Evolutionary conservation across 345 rosid species (phyloP).

Genomic region (Eucalyptus leucophloia): DNA sequence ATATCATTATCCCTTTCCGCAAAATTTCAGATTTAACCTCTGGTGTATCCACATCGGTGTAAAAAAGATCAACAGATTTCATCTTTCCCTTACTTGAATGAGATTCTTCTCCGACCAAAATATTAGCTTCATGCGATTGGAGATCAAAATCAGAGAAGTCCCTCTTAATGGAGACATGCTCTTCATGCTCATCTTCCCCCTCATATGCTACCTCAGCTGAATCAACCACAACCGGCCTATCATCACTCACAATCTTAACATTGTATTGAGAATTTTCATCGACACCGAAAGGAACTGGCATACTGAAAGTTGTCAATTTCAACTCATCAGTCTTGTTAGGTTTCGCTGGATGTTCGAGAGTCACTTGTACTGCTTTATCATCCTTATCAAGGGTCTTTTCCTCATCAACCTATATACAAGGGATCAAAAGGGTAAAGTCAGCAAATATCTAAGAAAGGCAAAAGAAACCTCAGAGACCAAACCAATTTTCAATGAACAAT

Average conservation of each 20-base stretch:
- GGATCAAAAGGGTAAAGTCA: neutral
- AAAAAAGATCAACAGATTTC: neutral
- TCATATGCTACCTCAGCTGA: constrained; percentile 43
- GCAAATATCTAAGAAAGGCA: neutral
- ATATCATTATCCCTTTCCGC: constrained; percentile 3
- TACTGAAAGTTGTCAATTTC: constrained; percentile 16
- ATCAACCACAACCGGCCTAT: constrained; percentile 14
- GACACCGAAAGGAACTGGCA: constrained; percentile 5
- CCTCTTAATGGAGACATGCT: constrained; percentile 38
- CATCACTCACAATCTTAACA: constrained; percentile 15
- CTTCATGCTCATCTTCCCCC: constrained; percentile 73
- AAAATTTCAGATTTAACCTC: neutral
- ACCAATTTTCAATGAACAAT: neutral
- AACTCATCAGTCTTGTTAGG: constrained; percentile 34
- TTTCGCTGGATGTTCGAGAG: constrained; percentile 35
- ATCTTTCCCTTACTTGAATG: neutral
- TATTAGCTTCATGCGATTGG: constrained; percentile 7
- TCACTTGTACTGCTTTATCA: constrained; percentile 29
- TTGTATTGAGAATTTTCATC: neutral
- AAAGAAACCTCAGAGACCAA: neutral
- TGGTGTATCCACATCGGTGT: neutral
- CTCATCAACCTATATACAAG: neutral
- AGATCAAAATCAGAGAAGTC: constrained; percentile 45
- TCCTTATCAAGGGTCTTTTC: constrained; percentile 2
- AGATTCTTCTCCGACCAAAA: neutral